Evolutionary conservation across 2,329 filamentous ascomycete species (phyloP).

Genomic region (Phaeosphaeria sp.): DNA sequence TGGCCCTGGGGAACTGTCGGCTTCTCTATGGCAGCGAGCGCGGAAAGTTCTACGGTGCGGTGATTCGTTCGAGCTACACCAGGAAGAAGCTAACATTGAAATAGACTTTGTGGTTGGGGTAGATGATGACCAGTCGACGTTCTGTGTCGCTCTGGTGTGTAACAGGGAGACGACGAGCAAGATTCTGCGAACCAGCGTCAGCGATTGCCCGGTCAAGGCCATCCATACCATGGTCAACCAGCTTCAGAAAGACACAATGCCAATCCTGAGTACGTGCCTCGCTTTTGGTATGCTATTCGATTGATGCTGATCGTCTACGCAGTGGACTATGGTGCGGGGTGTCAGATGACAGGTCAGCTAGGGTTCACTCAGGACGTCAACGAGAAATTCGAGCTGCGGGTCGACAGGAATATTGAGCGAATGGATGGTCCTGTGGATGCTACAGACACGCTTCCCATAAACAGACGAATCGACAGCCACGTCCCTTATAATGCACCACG

Average conservation of each 20-base stretch:
- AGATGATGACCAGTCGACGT: constrained; percentile 59
- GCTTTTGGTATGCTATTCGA: neutral
- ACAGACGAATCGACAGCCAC: neutral
- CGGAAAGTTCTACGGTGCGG: constrained; percentile 30
- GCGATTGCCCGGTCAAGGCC: constrained; percentile 72
- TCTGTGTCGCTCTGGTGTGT: constrained; percentile 92
- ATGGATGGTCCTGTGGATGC: constrained; percentile 16
- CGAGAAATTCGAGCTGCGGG: constrained; percentile 12
- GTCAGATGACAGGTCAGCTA: constrained; percentile 23
- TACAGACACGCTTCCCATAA: constrained; percentile 6
- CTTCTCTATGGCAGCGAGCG: constrained; percentile 37
- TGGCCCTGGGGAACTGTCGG: constrained; percentile 31
- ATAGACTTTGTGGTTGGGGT: constrained; percentile 26
- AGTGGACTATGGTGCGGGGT: constrained; percentile 29
- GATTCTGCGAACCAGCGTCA: constrained; percentile 74
- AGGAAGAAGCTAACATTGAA: constrained; percentile 1
- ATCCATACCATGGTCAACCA: constrained; percentile 22
- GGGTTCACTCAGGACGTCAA: constrained; percentile 14
- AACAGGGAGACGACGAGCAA: constrained; percentile 82
- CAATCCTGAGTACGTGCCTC: constrained; percentile 26
- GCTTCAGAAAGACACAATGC: constrained; percentile 28
- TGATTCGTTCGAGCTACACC: rapidly evolving
- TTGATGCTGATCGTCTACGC: neutral
- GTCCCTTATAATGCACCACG: constrained; percentile 1
- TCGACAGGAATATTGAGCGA: neutral